Evolutionary conservation across 225 moss, liverwort and hornwort species (phyloP).

Genomic region (Anthoceros angustus): DNA sequence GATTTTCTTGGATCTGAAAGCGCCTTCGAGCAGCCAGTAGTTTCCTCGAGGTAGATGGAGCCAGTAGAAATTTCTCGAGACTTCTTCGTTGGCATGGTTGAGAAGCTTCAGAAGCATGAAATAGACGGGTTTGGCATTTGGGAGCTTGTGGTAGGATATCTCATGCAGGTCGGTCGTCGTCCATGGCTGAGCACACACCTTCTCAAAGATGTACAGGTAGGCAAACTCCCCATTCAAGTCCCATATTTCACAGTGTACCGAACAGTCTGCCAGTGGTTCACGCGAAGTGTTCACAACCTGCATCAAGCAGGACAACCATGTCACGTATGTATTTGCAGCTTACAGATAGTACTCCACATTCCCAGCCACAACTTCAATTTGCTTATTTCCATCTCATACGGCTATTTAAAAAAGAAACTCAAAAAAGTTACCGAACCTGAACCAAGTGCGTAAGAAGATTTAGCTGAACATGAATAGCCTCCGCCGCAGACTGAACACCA

Average conservation of each 20-base stretch:
- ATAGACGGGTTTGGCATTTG: slow-evolving; percentile 26
- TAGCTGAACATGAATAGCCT: slow-evolving; percentile 75
- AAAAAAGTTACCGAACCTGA: slow-evolving; percentile 40
- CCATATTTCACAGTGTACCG: slow-evolving; percentile 42
- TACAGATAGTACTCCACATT: no score
- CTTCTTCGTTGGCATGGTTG: slow-evolving; percentile 17
- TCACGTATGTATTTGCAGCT: no score
- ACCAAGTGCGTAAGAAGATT: slow-evolving; percentile 51
- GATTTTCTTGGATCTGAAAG: slow-evolving; percentile 44
- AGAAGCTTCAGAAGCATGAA: slow-evolving; percentile 57
- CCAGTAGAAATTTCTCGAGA: slow-evolving; percentile 94
- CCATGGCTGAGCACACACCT: slow-evolving; percentile 23
- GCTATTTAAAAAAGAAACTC: no score
- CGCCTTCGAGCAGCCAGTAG: slow-evolving; percentile 38
- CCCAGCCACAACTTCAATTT: background rate
- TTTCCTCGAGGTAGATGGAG: slow-evolving; percentile 38
- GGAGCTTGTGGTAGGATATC: slow-evolving; percentile 30
- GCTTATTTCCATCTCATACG: background rate
- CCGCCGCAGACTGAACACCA: slow-evolving; percentile 63
- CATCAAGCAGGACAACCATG: slow-evolving; percentile 9
- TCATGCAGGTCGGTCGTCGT: slow-evolving; percentile 32
- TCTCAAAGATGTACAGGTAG: slow-evolving; percentile 15
- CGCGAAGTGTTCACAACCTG: slow-evolving; percentile 70
- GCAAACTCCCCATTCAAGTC: slow-evolving; percentile 36
- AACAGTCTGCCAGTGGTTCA: slow-evolving; percentile 20